These are phyloP conservation scores for Prinsepia uniflora DNA, from an alignment of 306 rosid genomes.

Conservation along the genomic window DNA sequence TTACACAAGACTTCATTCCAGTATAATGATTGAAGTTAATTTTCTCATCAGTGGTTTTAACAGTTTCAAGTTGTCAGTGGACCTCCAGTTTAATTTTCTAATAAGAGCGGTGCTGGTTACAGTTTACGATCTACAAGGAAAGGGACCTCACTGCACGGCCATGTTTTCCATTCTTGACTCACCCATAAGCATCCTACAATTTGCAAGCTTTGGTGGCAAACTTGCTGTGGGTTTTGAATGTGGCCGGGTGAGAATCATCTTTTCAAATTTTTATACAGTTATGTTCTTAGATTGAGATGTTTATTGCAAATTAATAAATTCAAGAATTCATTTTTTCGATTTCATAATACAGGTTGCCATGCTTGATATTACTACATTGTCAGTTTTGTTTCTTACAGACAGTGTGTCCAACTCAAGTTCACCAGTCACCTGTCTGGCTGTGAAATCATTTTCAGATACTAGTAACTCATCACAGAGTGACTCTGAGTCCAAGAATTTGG, in stretches of 20 bases:
- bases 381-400: conserved; percentile 61
- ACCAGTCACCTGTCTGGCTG: conserved; percentile 49
- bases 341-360: conserved; percentile 68
- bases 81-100: neutral
- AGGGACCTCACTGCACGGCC: conserved; percentile 56
- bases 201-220: conserved; percentile 53
- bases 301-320: conserved; percentile 5
- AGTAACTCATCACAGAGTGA: conserved; percentile 32
- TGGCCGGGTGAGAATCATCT: conserved; percentile 61
- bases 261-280: neutral
- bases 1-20: too few relatives aligned
- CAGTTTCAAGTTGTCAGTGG: conserved; percentile 7
- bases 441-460: conserved; percentile 44
- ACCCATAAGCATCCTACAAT: conserved; percentile 51
- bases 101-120: conserved; percentile 30
- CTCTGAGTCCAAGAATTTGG: conserved; percentile 38
- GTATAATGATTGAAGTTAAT: too few relatives aligned
- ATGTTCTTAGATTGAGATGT: neutral
- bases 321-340: conserved; percentile 23
- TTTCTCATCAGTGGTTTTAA: too few relatives aligned
- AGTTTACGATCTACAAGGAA: conserved; percentile 50
- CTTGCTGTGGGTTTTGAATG: conserved; percentile 70
- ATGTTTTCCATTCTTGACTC: conserved; percentile 61
- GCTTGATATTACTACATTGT: conserved; percentile 54
- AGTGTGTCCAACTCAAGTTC: conserved; percentile 46